Evolutionary conservation across 495 filamentous ascomycete species (phyloP), one percentile per base, ranked within the genome.

Genomic region (Xylaria scruposa): DNA sequence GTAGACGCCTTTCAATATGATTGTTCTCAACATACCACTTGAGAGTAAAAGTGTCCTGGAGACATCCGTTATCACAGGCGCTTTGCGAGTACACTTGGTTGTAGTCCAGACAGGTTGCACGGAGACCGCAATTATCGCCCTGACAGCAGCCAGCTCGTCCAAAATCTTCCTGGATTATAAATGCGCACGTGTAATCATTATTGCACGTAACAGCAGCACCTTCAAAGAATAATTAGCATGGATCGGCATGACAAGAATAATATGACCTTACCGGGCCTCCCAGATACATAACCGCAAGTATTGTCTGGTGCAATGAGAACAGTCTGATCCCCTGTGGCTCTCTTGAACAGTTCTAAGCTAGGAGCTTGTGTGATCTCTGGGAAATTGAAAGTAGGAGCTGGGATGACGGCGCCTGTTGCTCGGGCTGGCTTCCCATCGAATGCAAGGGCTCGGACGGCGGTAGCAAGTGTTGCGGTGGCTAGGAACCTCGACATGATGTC

Each of bases 221-320:
- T 83, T 54, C 15, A 26, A 31, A 6, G 19, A n/a, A 19, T 2
- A 38, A 59, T 65, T 5, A 71, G 62, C 9, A 64, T 17, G 40
- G 5, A 33, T 60, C 36, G 12, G 19, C 5, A 40, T 9, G 21
- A 51, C 38, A 60, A 56, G 9, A 19, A 38, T 2, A 1, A 24
- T 29, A 19, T 21, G 3, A 15, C 0, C 54, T 68, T 72, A 79
- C 83, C 79, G 31, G 76, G 63, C 60, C 75, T 77, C 31, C 80
- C 84, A 44, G 73, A 72, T 29, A 87, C 70, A 68, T 78, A 88
- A 72, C 85, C 85, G 69, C 85, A 88, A 0, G 81, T 84, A 74
- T 84, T 84, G 70, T 88, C 85, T 9, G 83, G 82, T 17, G 80
- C 84, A 51, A 84, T 67, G 19, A 86, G 77, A 42, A 83, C 79